Base-by-base conservation (phyloP, 768 basidiomycete species). In the Leccinum subgranulosum region DNA sequence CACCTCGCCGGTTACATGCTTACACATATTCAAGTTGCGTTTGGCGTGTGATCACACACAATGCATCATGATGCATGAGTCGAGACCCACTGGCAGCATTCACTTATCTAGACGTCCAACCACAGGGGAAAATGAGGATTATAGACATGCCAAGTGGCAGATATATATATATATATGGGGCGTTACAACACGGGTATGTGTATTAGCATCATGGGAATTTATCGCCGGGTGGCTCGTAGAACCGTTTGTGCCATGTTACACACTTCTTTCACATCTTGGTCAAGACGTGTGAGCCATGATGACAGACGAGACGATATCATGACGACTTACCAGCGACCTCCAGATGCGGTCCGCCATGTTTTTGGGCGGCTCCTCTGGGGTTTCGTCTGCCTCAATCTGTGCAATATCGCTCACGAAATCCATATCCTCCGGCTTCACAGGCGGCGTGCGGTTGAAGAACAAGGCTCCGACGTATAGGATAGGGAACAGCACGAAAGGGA, bases 351-450 rank as follows among this genome's bases (percentile, higher is more conserved):
- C 90, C 3, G 74, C 0, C 64, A 74, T 81, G 68, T 88, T 93
- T 64, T 62, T 83, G 3, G 93, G 90, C 11, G 85, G 84, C 7
- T 81, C 81, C 21, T 92, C 88, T 46, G 92, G 88, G 63, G 81
- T 82, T 78, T 77, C 79, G 3, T 83, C 85, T 0, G 86, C 86
- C 65, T 86, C 86, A 47, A 90, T 86, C 66, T 87, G 82, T 36
- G 81, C 84, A 54, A 90, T 76, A 58, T 86, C 83, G 6, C 80
- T 78, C 43, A 85, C 74, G 67, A 95, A 94, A 74, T 97, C 95
- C 90, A 98, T 94, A 29, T 95, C 84, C 21, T 79, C 66, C 0
- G 85, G 60, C 34, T 54, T 63, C 29, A 72, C 59, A 9, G 61
- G 59, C 34, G 73, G 68, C 4, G 23, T 0, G 41, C 60, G 55